Percentiles rank a stretch among this genome's conserved stretches.
phyloP scores from a whole-genome alignment of 768 basidiomycete genomes.

The Collybia mongolica region DNA sequence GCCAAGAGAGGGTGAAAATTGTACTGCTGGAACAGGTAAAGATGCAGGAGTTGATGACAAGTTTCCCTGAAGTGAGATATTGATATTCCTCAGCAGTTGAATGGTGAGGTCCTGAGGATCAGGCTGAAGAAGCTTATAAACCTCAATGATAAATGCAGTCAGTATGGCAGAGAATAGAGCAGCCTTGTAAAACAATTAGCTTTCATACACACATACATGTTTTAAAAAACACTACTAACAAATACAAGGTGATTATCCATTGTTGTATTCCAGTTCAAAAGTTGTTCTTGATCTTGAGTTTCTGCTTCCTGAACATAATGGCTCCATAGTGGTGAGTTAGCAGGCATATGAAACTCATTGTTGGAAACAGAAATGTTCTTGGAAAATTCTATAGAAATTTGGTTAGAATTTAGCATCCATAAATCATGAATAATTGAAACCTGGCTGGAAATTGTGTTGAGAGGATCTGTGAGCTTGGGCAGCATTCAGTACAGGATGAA shows the following conservation, averaged over 20 bases:
- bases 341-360: background rate
- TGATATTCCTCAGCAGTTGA: constrained; percentile 8
- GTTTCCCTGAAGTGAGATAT: constrained; percentile 2
- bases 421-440: background rate
- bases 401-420: background rate
- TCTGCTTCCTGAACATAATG: constrained; percentile 4
- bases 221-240: constrained; percentile 4
- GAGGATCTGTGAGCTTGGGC: background rate
- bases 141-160: constrained; percentile 12
- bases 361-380: background rate
- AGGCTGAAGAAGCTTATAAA: constrained; percentile 7
- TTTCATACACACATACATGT: background rate
- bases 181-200: constrained; percentile 3
- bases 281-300: background rate
- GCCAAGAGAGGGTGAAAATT: constrained; percentile 5
- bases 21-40: background rate
- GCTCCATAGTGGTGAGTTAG: constrained; percentile 1
- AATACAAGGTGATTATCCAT: constrained; percentile 15
- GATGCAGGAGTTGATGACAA: background rate
- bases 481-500: no score
- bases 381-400: background rate
- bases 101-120: constrained; percentile 14
- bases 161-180: constrained; percentile 16
- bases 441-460: background rate
- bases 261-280: constrained; percentile 11